phyloP scores from a whole-genome alignment of 495 filamentous ascomycete genomes.

The Parmelia sp. region DNA sequence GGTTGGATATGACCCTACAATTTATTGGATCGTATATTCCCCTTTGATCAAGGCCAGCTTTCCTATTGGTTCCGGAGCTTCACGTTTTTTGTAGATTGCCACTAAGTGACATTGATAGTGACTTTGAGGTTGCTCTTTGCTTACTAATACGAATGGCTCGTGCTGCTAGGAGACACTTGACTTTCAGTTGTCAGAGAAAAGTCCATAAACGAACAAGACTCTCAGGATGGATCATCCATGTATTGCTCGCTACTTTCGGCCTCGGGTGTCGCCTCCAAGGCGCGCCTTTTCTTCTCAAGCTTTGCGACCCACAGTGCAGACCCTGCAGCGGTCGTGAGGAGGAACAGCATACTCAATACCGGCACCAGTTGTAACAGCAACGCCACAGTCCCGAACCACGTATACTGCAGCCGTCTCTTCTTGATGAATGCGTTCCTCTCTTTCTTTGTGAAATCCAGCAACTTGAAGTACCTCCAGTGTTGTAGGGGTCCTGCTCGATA shows the following conservation, averaged over 20 bases:
- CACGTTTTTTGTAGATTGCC: no score
- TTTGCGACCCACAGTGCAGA: constrained; percentile 57
- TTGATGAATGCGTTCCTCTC: constrained; percentile 50
- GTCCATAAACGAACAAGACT: neutral
- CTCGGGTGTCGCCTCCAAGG: neutral
- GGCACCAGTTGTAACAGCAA: constrained; percentile 57
- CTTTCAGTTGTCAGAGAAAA: neutral
- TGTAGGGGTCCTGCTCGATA: constrained; percentile 60
- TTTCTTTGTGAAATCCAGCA: constrained; percentile 51
- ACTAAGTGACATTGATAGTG: no score
- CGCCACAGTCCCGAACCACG: constrained; percentile 59
- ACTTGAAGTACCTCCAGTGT: constrained; percentile 60
- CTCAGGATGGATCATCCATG: constrained; percentile 23
- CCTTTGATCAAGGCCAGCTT: no score
- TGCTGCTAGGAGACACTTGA: no score
- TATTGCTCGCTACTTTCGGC: constrained; percentile 12
- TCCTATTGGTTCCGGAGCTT: no score
- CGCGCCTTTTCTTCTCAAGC: constrained; percentile 40
- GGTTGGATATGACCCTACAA: no score
- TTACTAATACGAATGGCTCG: no score
- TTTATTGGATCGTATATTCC: no score
- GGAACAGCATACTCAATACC: constrained; percentile 58
- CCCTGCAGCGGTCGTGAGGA: constrained; percentile 58
- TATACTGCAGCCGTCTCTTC: constrained; percentile 51
- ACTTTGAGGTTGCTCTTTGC: neutral